phyloP scores from a whole-genome alignment of 345 rosid genomes.

The Cardamine occulta region DNA sequence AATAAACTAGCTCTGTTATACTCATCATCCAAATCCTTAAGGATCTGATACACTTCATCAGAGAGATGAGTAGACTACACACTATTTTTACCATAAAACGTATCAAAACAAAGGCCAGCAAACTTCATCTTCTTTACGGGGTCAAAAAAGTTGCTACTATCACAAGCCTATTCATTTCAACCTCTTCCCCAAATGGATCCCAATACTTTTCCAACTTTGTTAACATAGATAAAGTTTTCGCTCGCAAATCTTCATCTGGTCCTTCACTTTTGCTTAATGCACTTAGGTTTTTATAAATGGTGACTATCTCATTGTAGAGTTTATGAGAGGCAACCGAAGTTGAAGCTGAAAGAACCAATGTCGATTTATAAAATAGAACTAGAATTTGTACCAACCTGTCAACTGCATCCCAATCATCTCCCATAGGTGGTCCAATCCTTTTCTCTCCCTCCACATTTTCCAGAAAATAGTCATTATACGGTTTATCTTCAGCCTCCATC shows the following conservation, averaged over 20 bases:
- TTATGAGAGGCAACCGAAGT: not conserved
- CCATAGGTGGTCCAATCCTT: not conserved
- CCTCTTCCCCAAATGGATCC: not conserved
- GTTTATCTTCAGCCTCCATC: constrained; percentile 4
- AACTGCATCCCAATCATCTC: not conserved
- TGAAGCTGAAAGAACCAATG: not conserved
- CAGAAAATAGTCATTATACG: not conserved
- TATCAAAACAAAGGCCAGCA: not conserved
- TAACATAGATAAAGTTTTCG: not conserved
- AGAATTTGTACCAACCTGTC: not conserved
- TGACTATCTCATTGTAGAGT: not conserved
- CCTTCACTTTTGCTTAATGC: not conserved
- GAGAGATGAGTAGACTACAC: not conserved
- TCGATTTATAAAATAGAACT: not conserved
- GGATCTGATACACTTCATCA: not conserved
- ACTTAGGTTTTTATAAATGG: not conserved
- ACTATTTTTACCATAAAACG: not conserved
- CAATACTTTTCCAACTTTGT: not conserved
- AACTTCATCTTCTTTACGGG: not conserved
- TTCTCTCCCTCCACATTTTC: not conserved
- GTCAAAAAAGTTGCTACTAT: not conserved
- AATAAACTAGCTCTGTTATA: not conserved
- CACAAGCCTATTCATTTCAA: not conserved
- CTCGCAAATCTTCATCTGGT: too few species aligned
- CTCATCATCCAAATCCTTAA: not conserved